Base-by-base conservation (phyloP, 176 grass and related monocot genomes). In the Aegilops bicornis region DNA sequence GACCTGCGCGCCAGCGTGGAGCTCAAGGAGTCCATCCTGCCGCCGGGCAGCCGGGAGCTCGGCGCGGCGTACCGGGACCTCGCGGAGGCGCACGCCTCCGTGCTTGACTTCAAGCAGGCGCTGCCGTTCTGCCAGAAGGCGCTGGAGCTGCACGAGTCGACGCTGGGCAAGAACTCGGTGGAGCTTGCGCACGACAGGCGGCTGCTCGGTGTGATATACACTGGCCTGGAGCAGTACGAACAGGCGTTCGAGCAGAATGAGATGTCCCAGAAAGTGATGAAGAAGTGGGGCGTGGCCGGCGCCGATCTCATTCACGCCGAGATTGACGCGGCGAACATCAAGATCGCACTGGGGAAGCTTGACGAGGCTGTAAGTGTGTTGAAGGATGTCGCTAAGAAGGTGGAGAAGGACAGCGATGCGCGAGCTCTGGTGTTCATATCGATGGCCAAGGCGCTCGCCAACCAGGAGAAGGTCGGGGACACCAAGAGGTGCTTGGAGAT, bases 161-260 rank as follows among this genome's bases (percentile, higher is more conserved):
- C 88, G 27, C 91, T 96, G 2, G 96, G 96, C 39, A 89, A 70
- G 88, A 98, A 98, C 78, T 98, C 93, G 0, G 84, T 96, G 8
- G 96, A 98, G 91, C 93, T 94, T 1, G 96, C 96, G 1, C 89
- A 94, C 29, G 93, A 94, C 79, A 83, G 93, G 69, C 89, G 93
- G 36, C 83, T 98, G 82, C 93, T 98, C n/a, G 93, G 92, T 10
- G 96, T 98, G 63, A 96, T 98, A 74, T 98, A 98, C 61, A 98
- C 93, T 2, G 93, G 93, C 2, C 85, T 96, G 31, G 96, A 98
- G 86, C 87, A 98, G 77, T 88, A 98, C 24, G 86, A 89, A 39
- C 84, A 89, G 79, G 96, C 96, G 13, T 67, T 98, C 7, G 90
- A 92, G 69, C 81, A 98, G 84, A 98, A 98, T 45, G 73, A 98